Percentiles rank a stretch among this genome's conserved stretches.
phyloP scores from a whole-genome alignment of 495 filamentous ascomycete genomes.

The Cercophora sp. region DNA sequence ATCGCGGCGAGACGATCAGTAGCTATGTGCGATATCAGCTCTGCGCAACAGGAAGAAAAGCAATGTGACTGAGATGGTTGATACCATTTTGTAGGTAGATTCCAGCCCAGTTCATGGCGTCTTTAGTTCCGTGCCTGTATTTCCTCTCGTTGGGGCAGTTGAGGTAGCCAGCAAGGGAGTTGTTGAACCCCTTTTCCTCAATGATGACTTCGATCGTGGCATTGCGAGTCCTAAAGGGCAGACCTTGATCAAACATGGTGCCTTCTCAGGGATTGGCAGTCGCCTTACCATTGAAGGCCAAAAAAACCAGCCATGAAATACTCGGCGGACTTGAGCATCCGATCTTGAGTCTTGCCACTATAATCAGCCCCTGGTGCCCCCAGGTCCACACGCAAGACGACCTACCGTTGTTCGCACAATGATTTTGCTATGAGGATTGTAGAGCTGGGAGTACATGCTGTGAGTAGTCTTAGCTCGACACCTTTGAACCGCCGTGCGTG shows the following conservation, averaged over 20 bases:
- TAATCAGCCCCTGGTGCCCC: too few species aligned
- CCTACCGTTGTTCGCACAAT: conserved; percentile 60
- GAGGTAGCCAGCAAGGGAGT: conserved; percentile 54
- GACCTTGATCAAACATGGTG: too few species aligned
- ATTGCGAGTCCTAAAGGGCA: too few species aligned
- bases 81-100: conserved; percentile 50
- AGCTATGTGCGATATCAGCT: too few species aligned
- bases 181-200: conserved; percentile 62
- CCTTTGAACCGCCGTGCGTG: too few species aligned
- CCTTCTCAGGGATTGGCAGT: too few species aligned
- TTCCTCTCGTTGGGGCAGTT: conserved; percentile 59
- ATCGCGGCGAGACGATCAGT: conserved; percentile 44
- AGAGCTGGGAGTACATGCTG: conserved; percentile 58
- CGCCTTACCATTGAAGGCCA: conserved; percentile 56
- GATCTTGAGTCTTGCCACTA: conserved; percentile 59
- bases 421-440: conserved; percentile 57
- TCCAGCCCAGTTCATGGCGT: conserved; percentile 50
- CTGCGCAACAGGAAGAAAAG: too few species aligned
- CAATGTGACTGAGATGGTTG: too few species aligned
- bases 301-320: conserved; percentile 73
- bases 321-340: conserved; percentile 69
- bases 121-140: conserved; percentile 40
- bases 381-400: too few species aligned
- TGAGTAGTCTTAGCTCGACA: too few species aligned
- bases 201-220: conserved; percentile 61